Base-by-base conservation (phyloP, 306 rosid genomes). In the Vigna radiata region DNA sequence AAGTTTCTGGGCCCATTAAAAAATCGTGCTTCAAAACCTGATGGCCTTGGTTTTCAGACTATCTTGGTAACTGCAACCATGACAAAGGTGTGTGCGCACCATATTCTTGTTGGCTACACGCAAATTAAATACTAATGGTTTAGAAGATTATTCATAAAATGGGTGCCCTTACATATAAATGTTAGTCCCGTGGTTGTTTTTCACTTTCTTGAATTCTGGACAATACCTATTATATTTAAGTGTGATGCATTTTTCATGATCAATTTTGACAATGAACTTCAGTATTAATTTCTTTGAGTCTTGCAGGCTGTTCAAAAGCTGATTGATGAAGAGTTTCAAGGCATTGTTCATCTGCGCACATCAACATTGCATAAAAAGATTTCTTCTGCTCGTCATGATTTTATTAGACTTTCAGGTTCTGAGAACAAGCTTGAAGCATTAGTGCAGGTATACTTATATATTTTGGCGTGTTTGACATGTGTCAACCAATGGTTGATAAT, bases 381-480 rank as follows among this genome's bases (percentile, higher is more conserved):
- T 84, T 89, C 97, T 77, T 80, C 97, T 43, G 97, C 97, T 62
- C 97, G 97, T 46, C 99, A 95, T 82, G 99, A 95, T 88, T 95
- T 95, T 85, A 86, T 95, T 23, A 90, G 81, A 83, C 88, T 95
- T 74, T 79, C 97, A 33, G 99, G 97, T 78, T 82, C 96, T 53
- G 99, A 92, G 83, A 95, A 95, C 88, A 95, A 95, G 92, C 72
- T 95, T 85, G 99, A 95, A 81, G 87, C 97, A 74, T 82, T 95
- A 77, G 82, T 95, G 66, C 98, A 94, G 98, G 98, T 92, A 50
- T 74, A 60, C 11, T 64, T 53, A 56, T 27, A 63, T 44, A 4
- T 69, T 56, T 75, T 55, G 6, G 25, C 79, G 17, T 29, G 59
- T 39, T 19, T 68, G 65, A 64, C 60, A 31, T 67, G 69, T 64